A percentile compares a stretch with the other conserved stretches of the same genome.
Evolutionary conservation across 1,139 yeast genomes (phyloP).

Genomic region (Suhomyces terraborum): DNA sequence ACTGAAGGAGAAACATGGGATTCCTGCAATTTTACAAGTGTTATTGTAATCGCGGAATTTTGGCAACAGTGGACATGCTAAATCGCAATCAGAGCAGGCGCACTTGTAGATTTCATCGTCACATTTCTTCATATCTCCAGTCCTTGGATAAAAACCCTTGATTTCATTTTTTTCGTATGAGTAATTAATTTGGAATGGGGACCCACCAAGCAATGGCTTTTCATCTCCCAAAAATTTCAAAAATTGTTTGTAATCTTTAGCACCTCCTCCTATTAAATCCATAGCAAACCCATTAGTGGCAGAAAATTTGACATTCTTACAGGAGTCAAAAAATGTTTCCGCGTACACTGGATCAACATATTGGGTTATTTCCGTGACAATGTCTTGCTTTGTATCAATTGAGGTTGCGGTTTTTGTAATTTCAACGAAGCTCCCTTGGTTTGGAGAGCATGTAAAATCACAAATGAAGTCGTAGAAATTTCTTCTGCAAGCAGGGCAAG

Average conservation of each 20-base stretch:
- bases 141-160: conserved; percentile 27
- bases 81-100: conserved; percentile 89
- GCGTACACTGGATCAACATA: conserved; percentile 65
- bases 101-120: conserved; percentile 69
- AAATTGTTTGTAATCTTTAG: conserved; percentile 68
- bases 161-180: conserved; percentile 40
- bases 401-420: conserved; percentile 60
- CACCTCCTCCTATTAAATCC: conserved; percentile 98
- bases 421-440: conserved; percentile 75
- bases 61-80: conserved; percentile 72
- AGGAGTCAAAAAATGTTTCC: conserved; percentile 69
- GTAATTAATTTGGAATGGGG: conserved; percentile 91
- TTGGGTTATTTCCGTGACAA: conserved; percentile 73
- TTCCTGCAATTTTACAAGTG: conserved; percentile 56
- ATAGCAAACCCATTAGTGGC: conserved; percentile 96
- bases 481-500: conserved; percentile 92
- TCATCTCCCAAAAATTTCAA: conserved; percentile 91
- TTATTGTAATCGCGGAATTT: conserved; percentile 35
- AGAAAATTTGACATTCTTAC: conserved; percentile 85
- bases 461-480: conserved; percentile 87
- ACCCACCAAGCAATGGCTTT: conserved; percentile 89
- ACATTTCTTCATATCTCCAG: conserved; percentile 53
- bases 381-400: conserved; percentile 49
- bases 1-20: conserved; percentile 75
- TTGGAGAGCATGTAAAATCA: conserved; percentile 85